Base-by-base conservation (phyloP, 2,329 filamentous ascomycete genomes). In the Fusarium sp. region DNA sequence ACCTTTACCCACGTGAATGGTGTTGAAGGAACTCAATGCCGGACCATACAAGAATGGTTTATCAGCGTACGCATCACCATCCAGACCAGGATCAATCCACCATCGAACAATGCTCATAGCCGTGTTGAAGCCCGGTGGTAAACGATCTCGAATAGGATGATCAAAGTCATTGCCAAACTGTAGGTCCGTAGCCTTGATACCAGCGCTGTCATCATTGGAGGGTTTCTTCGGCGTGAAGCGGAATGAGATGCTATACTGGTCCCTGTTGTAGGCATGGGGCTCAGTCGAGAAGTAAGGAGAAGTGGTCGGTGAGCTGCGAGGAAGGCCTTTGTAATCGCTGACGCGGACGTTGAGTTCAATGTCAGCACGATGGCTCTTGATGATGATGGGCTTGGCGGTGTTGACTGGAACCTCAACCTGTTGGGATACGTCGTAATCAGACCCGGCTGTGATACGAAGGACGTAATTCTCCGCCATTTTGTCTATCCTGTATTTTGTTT, bases 151-250 rank as follows among this genome's bases (percentile, higher is more conserved):
- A 72, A 99, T 96, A 0, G 96, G 93, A 50, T 92, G 88, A 76
- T 97, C 94, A 77, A 98, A 98, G 83, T 98, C 94, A 78, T 98
- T 98, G 41, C 95, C 96, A 74, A 97, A 97, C 55, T 98, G 89
- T 5, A 99, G 84, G 66, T 97, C 90, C 26, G 87, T 80, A 43
- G 89, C 93, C 5, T 85, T 84, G 58, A 97, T 89, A 35, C 86
- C 85, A n/a, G 23, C 8, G 8, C 58, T 28, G 8, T 68, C 63
- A 5, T 70, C 61, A 6, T 66, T 64, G 42, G 61, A 53, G 12
- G 75, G 76, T 49, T 75, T 77, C 73, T 92, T 93, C n/a, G 92
- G 93, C 1, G 87, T 89, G 78, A 98, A 93, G 44, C 88, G 86
- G 76, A 97, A 91, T 31, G 88, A 86, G 74, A 98, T 93, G 73